Evolutionary conservation across 2,329 filamentous ascomycete species (phyloP).

Genomic region (Alternaria brassicae): DNA sequence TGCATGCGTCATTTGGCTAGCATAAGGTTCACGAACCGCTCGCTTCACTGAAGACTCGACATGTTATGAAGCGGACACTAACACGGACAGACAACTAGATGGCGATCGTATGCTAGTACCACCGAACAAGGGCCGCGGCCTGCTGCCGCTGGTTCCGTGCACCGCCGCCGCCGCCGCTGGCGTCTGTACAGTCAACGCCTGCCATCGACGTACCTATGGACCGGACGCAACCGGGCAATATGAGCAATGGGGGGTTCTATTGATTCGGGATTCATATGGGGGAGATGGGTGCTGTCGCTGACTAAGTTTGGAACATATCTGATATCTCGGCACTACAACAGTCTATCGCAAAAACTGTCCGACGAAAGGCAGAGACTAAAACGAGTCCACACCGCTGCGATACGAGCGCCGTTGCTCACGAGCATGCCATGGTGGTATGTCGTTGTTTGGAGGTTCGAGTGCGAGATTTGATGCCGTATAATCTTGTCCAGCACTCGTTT

Average conservation of each 20-base stretch:
- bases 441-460: slow-evolving; percentile 5
- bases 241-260: background rate
- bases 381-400: background rate
- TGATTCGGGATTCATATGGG: background rate
- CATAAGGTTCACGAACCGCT: slow-evolving; percentile 10
- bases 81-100: background rate
- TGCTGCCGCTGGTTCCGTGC: slow-evolving; percentile 22
- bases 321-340: background rate
- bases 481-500: slow-evolving; percentile 22
- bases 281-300: background rate
- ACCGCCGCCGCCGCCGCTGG: slow-evolving; percentile 17
- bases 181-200: slow-evolving; percentile 5
- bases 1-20: slow-evolving; percentile 8
- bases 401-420: background rate
- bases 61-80: background rate
- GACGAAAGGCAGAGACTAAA: background rate
- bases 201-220: slow-evolving; percentile 7
- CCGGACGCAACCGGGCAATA: background rate
- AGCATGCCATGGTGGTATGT: background rate
- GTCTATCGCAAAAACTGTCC: background rate
- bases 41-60: background rate
- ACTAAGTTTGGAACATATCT: background rate
- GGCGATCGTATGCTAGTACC: slow-evolving; percentile 9
- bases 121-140: slow-evolving; percentile 22
- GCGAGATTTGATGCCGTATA: slow-evolving; percentile 4